Evolutionary conservation across 1,284 basidiomycete species (phyloP).

Genomic region (Coniophora puteana): DNA sequence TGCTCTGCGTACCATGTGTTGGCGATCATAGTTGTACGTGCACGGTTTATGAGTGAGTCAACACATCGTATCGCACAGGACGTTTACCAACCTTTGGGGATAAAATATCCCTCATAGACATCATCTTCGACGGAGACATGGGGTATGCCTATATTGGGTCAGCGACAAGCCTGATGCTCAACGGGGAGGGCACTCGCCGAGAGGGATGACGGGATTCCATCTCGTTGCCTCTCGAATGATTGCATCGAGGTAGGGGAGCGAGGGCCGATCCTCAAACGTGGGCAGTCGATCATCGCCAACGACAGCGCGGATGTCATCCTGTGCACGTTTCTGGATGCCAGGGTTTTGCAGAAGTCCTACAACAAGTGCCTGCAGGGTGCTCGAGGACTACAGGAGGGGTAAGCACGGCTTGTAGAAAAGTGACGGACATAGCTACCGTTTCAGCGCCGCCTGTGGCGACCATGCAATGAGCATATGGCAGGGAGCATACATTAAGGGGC

Average conservation of each 20-base stretch:
- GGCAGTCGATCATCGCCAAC: conserved; percentile 37
- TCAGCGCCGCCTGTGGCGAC: conserved; percentile 29
- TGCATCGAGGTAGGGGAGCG: conserved; percentile 36
- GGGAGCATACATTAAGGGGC: no score
- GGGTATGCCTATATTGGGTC: conserved; percentile 20
- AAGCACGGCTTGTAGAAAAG: no score
- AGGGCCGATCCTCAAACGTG: conserved; percentile 33
- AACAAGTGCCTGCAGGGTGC: conserved; percentile 29
- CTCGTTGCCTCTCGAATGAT: conserved; percentile 38
- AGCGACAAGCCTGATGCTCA: conserved; percentile 2
- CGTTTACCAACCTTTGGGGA: conserved; percentile 22
- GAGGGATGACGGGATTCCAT: conserved; percentile 30
- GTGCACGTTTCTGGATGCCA: conserved; percentile 32
- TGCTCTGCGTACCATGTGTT: conserved; percentile 23
- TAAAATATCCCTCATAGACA: conserved; percentile 22
- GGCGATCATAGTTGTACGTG: conserved; percentile 28
- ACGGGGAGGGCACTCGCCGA: conserved; percentile 18
- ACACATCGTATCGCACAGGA: background rate
- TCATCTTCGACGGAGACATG: conserved; percentile 22
- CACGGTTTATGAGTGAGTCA: conserved; percentile 11
- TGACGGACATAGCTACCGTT: conserved; percentile 19
- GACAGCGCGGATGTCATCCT: conserved; percentile 38
- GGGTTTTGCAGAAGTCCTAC: conserved; percentile 36
- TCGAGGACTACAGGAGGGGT: conserved; percentile 20
- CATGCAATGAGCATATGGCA: conserved; percentile 11